phyloP scores from a whole-genome alignment of 768 basidiomycete species.

The Krasilnikovozyma curviuscula region DNA sequence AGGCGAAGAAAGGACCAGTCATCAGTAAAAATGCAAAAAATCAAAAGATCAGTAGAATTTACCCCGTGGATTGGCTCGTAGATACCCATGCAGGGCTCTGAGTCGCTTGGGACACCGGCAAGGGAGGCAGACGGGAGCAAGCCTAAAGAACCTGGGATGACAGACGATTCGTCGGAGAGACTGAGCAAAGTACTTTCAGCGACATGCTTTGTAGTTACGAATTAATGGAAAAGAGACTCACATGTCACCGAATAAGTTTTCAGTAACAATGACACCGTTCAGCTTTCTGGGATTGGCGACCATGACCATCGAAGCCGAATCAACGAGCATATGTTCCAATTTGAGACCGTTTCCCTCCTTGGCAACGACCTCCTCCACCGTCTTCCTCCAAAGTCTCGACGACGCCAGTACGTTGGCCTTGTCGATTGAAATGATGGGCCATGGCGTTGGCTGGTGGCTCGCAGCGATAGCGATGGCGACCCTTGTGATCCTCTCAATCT shows the following conservation, averaged over 20 bases:
- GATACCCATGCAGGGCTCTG: slow-evolving; percentile 56
- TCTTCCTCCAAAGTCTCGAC: slow-evolving; percentile 82
- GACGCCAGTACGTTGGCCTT: slow-evolving; percentile 97
- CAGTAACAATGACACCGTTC: slow-evolving; percentile 86
- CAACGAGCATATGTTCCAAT: slow-evolving; percentile 80
- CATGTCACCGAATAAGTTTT: slow-evolving; percentile 97
- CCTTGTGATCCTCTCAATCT: slow-evolving; percentile 84
- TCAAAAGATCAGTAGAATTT: background rate
- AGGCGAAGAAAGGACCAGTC: too few species aligned
- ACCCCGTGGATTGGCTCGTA: slow-evolving; percentile 90
- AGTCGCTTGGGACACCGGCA: slow-evolving; percentile 56
- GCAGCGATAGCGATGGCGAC: slow-evolving; percentile 88
- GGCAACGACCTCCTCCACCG: slow-evolving; percentile 63
- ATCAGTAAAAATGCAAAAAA: background rate
- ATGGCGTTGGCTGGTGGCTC: slow-evolving; percentile 57
- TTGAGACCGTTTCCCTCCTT: slow-evolving; percentile 74
- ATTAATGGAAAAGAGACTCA: slow-evolving; percentile 30
- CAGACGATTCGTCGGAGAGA: slow-evolving; percentile 86
- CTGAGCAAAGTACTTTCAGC: slow-evolving; percentile 31
- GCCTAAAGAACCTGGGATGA: slow-evolving; percentile 93
- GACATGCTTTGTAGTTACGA: background rate
- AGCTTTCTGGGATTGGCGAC: slow-evolving; percentile 73
- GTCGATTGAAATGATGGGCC: slow-evolving; percentile 81
- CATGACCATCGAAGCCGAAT: slow-evolving; percentile 90
- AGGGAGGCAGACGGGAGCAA: slow-evolving; percentile 90